Evolutionary conservation across 371 early-diverging fungal species (phyloP), one percentile per base, ranked within the genome.

Genomic region (Funneliformis caledonium): DNA sequence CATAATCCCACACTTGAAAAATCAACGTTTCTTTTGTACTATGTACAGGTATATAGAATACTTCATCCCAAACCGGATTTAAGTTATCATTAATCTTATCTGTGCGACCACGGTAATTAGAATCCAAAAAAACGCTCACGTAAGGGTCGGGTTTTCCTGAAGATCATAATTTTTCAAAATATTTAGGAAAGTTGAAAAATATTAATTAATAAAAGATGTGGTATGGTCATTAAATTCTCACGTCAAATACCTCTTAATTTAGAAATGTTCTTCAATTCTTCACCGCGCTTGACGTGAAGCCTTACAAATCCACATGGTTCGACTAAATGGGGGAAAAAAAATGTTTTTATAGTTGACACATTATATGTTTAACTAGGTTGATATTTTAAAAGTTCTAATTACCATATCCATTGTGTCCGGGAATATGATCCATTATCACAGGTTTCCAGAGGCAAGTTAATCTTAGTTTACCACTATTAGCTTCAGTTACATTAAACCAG

Each of bases 31-130:
- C 94, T 78, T 88, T 90, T 6, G 89, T 78, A 1, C 90, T 86
- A 80, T 92, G 93, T 60, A 95, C 88, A 0, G 93, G 91, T 12
- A 96, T 85, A 78, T 94, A 95, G 69, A 91, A 90, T 19, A 91
- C 86, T 82, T 95, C 94, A 52, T 33, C 9, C 97, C 97, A 98
- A 72, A 92, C 91, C 0, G 98, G 98, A 77, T 93, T 90, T 70
- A 93, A 82, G 64, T 91, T 92, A 76, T 88, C 89, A 50, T 90
- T 88, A 67, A 95, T 88, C 42, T 91, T 88, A 50, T 91, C 89
- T 4, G 97, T 95, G 50, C 89, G 84, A n/a, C 80, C 81, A 37
- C 70, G 61, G 26, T n/a, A 14, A 2, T 14, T 65, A 50, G 78
- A 60, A 31, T 31, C 56, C 78, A 81, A 19, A 2, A 22, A 45